These are phyloP conservation scores for Exophiala lecanii-corni DNA, from an alignment of 2,329 filamentous ascomycete species.

Conservation along the genomic window DNA sequence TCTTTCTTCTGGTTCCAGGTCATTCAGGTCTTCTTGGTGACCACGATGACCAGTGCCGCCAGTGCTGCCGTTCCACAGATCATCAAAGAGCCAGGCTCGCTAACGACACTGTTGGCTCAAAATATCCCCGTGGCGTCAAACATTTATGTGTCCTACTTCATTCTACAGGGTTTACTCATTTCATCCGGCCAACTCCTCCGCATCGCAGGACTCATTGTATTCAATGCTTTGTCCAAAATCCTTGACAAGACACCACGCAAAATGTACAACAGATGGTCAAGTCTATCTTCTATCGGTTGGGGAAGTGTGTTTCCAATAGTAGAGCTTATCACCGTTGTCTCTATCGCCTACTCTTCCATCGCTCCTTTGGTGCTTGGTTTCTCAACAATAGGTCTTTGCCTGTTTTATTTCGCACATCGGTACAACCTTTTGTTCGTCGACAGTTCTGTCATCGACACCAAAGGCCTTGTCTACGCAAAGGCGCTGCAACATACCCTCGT, in stretches of 20 bases:
- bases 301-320: conserved; percentile 77
- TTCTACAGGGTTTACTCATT: conserved; percentile 81
- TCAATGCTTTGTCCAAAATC: conserved; percentile 67
- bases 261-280: conserved; percentile 73
- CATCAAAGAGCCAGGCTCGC: conserved; percentile 55
- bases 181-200: conserved; percentile 72
- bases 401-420: conserved; percentile 83
- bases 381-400: conserved; percentile 68
- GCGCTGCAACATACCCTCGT: conserved; percentile 80
- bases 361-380: conserved; percentile 81
- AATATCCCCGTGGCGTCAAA: conserved; percentile 82
- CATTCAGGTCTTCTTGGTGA: conserved; percentile 84
- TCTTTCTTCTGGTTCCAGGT: conserved; percentile 75
- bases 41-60: conserved; percentile 76
- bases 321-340: conserved; percentile 51
- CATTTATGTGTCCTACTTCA: conserved; percentile 93
- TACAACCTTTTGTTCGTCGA: conserved; percentile 89
- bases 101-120: conserved; percentile 62
- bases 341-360: conserved; percentile 80
- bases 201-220: conserved; percentile 66
- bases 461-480: conserved; percentile 81
- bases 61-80: conserved; percentile 63
- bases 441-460: conserved; percentile 76
- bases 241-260: conserved; percentile 74
- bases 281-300: conserved; percentile 70